Conservation (phyloP, 1,284 basidiomycete genomes). For the Acaromyces ingoldii region DNA sequence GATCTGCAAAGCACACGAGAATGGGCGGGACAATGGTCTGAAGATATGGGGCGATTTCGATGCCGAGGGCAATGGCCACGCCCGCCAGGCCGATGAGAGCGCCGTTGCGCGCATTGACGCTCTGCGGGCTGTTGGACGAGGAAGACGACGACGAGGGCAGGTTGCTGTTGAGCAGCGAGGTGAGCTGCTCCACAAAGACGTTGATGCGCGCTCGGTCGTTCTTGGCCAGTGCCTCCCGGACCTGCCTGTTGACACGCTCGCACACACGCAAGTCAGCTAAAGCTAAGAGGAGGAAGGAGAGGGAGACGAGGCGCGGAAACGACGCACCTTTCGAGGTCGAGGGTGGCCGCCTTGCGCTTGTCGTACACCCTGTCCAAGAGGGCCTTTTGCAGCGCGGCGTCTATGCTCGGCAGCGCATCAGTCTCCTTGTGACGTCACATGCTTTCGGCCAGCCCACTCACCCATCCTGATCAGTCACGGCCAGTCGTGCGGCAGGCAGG, state of each 20-base stretch:
- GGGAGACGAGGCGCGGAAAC: too few relatives aligned
- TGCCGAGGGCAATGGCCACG: conserved; percentile 88
- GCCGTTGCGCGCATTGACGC: conserved; percentile 77
- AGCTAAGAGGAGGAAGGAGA: not conserved
- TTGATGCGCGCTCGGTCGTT: conserved; percentile 75
- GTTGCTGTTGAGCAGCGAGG: conserved; percentile 57
- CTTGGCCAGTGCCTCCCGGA: conserved; percentile 76
- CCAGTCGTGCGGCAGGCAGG: too few relatives aligned
- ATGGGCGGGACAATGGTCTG: conserved; percentile 85
- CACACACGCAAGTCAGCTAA: not conserved
- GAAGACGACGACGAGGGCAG: not conserved
- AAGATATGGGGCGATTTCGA: conserved; percentile 88
- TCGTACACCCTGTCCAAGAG: conserved; percentile 63
- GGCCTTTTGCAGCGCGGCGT: conserved; percentile 43
- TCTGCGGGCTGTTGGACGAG: conserved; percentile 24
- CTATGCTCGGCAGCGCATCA: not conserved
- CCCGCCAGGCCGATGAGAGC: conserved; percentile 94
- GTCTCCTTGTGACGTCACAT: not conserved
- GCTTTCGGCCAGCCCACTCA: not conserved
- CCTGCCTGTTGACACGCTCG: conserved; percentile 58
- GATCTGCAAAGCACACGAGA: conserved; percentile 87
- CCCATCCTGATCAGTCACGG: conserved; percentile 3
- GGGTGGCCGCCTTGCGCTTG: conserved; percentile 88
- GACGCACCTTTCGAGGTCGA: conserved; percentile 85
- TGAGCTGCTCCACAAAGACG: conserved; percentile 87